Evolutionary conservation across 2,329 filamentous ascomycete species (phyloP), one percentile per base, ranked within the genome.

Genomic region (Pseudogymnoascus sp.): DNA sequence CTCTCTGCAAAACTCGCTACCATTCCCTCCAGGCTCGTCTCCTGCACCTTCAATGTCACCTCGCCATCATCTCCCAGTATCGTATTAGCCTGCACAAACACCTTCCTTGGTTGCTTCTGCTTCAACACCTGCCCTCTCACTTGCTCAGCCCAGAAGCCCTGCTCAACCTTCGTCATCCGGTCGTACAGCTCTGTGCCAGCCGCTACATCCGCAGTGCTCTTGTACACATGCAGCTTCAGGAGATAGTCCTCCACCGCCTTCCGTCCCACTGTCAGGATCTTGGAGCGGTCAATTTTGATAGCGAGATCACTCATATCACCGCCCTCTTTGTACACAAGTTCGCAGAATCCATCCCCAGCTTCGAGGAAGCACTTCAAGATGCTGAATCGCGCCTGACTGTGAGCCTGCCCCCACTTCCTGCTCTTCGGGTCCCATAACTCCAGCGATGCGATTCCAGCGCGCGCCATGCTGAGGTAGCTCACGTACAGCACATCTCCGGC

Each of bases 361-460:
- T 89, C 83, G 16, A 97, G 81, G 81, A 97, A 92, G 68, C 86
- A 92, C 71, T 83, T 85, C 39, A 97, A 78, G 69, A 97, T 96
- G 59, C 88, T 90, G 76, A 91, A 97, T 9, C 92, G 88, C 20
- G 91, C 92, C 75, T 96, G 91, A 75, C 91, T 95, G 72, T 96
- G 91, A 65, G 89, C 83, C 74, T 96, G 92, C 7, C 92, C 92
- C 92, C 92, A 96, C 77, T 96, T 96, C 66, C 86, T 81, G 68
- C 82, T 86, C 77, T 92, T 92, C 5, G 91, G 91, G 70, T 97
- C 91, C 91, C 91, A 97, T 80, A 94, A 91, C 72, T 97, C 93
- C 20, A 97, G 81, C 1, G 92, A 89, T 5, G 86, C 84, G 47
- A 99, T 79, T 63, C 94, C 94, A n/a, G 91, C 91, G 37, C 92